Evolutionary conservation across 495 filamentous ascomycete species (phyloP), one percentile per base, ranked within the genome.

Genomic region (Parmelia sp.): DNA sequence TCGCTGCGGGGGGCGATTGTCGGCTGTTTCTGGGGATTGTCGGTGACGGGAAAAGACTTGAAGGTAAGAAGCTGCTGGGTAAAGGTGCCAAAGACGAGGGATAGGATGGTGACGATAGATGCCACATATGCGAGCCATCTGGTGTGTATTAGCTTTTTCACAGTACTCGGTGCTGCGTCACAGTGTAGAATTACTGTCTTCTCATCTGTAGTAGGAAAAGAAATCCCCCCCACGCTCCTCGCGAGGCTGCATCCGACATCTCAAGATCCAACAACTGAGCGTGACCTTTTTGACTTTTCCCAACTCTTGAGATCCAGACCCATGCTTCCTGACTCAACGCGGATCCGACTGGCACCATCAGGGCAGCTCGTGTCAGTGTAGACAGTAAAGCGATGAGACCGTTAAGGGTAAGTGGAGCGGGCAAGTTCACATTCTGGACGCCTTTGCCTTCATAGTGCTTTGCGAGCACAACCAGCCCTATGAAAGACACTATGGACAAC

Each of bases 231-330:
- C 72, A 66, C 0, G 76, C 70, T 15, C 77, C 74, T 19, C 79
- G 73, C 61, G 69, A 75, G 8, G 78, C 79, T 45, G 77, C 74
- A 62, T 82, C 81, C 40, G 80, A 74, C 15, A 69, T 49, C 15
- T 70, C 61, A 44, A 80, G 74, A 63, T 82, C 80, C n/a, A 65
- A 71, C 25, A 83, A 47, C 45, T 71, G 47, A 25, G 12, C 29
- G 15, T 19, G 4, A 25, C 31, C 9, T 2, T 23, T 57, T 27
- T 6, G 25, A 7, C 4, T 63, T 36, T 42, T 56, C n/a, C 47
- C 40, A 17, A 44, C n/a, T 36, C 49, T 31, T 8, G 57, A 65
- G 19, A 60, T 44, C 63, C 27, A 47, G 5, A 65, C 25, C 63
- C 63, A 65, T 5, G 29, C 36, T 14, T 65, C 63, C 36, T 65